Evolutionary conservation across 1,284 basidiomycete species (phyloP).

Genomic region (Apiotrichum porosum): DNA sequence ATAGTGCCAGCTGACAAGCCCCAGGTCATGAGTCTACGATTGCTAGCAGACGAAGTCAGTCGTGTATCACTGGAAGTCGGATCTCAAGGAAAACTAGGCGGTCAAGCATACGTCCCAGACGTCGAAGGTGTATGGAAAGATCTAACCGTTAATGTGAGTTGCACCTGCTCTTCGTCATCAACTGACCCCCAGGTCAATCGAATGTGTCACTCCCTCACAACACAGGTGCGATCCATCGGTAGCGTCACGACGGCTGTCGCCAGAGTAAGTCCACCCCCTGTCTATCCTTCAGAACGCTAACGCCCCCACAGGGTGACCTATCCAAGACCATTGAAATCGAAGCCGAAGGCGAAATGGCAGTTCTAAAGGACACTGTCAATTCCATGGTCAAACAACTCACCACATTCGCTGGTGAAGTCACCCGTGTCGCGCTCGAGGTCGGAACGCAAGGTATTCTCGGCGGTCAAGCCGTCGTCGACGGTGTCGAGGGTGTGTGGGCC

Average conservation of each 20-base stretch:
- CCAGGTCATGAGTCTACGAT: constrained; percentile 69
- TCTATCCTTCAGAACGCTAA: constrained; percentile 6
- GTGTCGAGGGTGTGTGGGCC: constrained; percentile 91
- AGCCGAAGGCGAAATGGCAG: constrained; percentile 88
- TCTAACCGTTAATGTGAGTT: constrained; percentile 74
- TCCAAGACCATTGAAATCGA: constrained; percentile 58
- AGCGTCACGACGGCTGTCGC: constrained; percentile 90
- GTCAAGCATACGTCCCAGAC: constrained; percentile 81
- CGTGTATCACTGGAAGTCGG: constrained; percentile 93
- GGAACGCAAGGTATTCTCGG: constrained; percentile 89
- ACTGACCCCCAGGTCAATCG: constrained; percentile 64
- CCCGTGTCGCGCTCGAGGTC: constrained; percentile 85
- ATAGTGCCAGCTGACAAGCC: too few relatives aligned
- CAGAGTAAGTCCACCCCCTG: constrained; percentile 31
- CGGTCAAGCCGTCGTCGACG: constrained; percentile 85
- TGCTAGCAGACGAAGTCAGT: constrained; percentile 91
- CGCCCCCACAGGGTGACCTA: constrained; percentile 49
- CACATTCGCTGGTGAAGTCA: constrained; percentile 91
- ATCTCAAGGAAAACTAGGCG: constrained; percentile 81
- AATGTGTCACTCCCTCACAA: constrained; percentile 88
- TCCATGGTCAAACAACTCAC: constrained; percentile 85
- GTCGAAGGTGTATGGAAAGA: constrained; percentile 95
- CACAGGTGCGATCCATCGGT: constrained; percentile 89
- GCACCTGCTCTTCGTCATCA: background rate
- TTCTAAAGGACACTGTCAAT: constrained; percentile 60